These are phyloP conservation scores for Rhododendron kiyosumense DNA, from an alignment of 148 eudicot species.

Conservation along the genomic window DNA sequence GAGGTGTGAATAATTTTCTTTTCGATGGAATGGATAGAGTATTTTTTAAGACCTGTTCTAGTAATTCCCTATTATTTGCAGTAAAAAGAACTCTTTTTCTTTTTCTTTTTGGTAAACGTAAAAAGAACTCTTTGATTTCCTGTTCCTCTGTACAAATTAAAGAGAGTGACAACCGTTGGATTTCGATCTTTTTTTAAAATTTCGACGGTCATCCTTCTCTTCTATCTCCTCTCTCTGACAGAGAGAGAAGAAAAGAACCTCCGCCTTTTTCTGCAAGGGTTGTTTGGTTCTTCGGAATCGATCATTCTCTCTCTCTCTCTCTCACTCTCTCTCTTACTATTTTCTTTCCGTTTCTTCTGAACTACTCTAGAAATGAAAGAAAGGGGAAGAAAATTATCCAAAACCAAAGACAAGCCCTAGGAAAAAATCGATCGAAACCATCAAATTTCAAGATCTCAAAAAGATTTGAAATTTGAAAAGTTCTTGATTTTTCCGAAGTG, in stretches of 20 bases:
- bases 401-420: not conserved
- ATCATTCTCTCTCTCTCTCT: not conserved
- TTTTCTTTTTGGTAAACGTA: not conserved
- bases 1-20: no score
- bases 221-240: not conserved
- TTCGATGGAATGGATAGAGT: not conserved
- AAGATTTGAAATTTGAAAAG: conserved; percentile 6
- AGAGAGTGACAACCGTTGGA: not conserved
- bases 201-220: conserved; percentile 9
- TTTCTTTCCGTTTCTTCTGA: conserved; percentile 8
- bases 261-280: not conserved
- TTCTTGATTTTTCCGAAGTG: not conserved
- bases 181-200: not conserved
- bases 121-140: not conserved
- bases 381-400: not conserved
- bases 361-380: not conserved
- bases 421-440: not conserved
- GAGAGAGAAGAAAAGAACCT: conserved; percentile 8
- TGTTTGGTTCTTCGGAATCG: conserved; percentile 15
- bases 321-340: not conserved
- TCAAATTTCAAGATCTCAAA: not conserved
- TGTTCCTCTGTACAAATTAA: not conserved
- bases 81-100: no score
- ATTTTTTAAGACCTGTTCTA: not conserved
- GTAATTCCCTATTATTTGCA: not conserved